These are phyloP conservation scores for Bruguiera gymnorhiza DNA, from an alignment of 345 rosid species.

Conservation along the genomic window DNA sequence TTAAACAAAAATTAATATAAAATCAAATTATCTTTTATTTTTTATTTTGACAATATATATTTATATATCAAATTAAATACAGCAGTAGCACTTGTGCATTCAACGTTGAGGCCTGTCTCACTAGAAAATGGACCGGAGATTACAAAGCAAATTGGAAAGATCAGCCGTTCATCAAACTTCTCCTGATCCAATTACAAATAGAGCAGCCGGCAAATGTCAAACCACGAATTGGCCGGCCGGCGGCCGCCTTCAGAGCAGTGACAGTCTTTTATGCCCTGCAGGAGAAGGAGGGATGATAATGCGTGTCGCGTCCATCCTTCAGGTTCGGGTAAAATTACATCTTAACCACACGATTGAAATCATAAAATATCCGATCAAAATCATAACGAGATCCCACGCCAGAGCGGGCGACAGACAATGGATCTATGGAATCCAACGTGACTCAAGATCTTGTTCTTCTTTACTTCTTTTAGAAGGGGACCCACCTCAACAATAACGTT, in stretches of 20 bases:
- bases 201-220: slow-evolving; percentile 12
- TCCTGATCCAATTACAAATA: too few relatives aligned
- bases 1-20: too few relatives aligned
- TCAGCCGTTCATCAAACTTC: too few relatives aligned
- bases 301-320: not conserved
- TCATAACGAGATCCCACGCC: not conserved
- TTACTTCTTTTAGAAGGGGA: slow-evolving; percentile 1
- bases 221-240: not conserved
- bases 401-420: slow-evolving; percentile 22
- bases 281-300: too few relatives aligned
- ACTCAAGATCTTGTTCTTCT: slow-evolving; percentile 1
- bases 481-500: slow-evolving; percentile 44
- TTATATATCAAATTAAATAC: too few relatives aligned
- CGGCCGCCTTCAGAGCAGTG: not conserved
- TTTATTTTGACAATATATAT: too few relatives aligned
- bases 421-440: slow-evolving; percentile 30
- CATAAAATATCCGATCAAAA: not conserved
- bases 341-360: not conserved
- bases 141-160: too few relatives aligned
- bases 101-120: too few relatives aligned
- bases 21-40: too few relatives aligned
- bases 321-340: not conserved
- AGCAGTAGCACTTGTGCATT: too few relatives aligned
- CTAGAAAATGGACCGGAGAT: too few relatives aligned
- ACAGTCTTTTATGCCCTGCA: not conserved